Conservation (phyloP, 2,329 filamentous ascomycete genomes). For the Cytospora paraplurivora region DNA sequence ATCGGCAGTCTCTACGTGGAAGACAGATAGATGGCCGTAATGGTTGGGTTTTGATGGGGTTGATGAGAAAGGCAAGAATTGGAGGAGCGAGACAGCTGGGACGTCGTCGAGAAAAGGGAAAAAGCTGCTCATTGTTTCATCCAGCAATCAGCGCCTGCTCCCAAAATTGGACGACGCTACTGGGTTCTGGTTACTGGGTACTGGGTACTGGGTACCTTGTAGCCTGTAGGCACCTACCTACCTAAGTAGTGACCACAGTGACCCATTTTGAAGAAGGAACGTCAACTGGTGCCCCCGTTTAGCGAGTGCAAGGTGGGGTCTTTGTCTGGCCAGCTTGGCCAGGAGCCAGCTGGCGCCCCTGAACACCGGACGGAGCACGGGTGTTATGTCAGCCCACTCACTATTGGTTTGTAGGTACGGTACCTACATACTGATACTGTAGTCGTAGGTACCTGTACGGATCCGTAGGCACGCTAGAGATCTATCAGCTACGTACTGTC, state of each 20-base stretch:
- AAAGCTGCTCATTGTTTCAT: slow-evolving; percentile 25
- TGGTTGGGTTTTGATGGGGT: slow-evolving; percentile 29
- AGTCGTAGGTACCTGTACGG: not conserved
- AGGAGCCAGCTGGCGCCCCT: slow-evolving; percentile 10
- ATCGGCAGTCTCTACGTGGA: slow-evolving; percentile 23
- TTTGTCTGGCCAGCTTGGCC: slow-evolving; percentile 11
- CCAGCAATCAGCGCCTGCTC: slow-evolving; percentile 21
- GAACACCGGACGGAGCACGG: not conserved
- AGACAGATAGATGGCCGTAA: slow-evolving; percentile 17
- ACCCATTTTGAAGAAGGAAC: not conserved
- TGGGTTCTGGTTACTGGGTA: not conserved
- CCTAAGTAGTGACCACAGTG: not conserved
- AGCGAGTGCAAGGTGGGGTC: not conserved
- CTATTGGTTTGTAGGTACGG: not conserved
- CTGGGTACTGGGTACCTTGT: not conserved
- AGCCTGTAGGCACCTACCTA: not conserved
- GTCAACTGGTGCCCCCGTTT: not conserved
- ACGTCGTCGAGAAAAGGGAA: slow-evolving; percentile 23
- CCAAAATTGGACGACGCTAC: slow-evolving; percentile 16
- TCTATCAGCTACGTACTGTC: slow-evolving; percentile 19
- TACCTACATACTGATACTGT: not conserved
- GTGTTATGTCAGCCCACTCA: slow-evolving; percentile 15
- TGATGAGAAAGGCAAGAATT: slow-evolving; percentile 30
- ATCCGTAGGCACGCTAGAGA: not conserved
- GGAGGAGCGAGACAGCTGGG: slow-evolving; percentile 31